A percentile compares a stretch with the other conserved stretches of the same genome.
These are phyloP conservation scores for Salvia splendens DNA, from an alignment of 257 asterid species.

Conservation along the genomic window DNA sequence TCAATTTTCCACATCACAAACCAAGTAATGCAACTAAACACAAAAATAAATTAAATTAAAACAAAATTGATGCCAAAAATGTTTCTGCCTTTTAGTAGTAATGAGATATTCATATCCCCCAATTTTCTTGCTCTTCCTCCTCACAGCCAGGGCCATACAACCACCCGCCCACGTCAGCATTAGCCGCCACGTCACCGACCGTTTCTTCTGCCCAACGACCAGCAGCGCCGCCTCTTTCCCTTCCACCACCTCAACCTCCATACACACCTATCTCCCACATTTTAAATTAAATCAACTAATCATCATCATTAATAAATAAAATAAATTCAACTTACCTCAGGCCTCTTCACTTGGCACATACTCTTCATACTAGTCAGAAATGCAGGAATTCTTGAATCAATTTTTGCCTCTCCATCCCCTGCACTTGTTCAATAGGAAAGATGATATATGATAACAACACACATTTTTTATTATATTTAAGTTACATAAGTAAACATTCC, in stretches of 20 bases:
- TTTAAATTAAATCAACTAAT: no score
- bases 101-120: conserved; percentile 92
- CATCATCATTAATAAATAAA: no score
- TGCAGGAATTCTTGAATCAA: conserved; percentile 50
- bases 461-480: no score
- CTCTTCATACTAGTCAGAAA: conserved; percentile 59
- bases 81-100: conserved; percentile 74
- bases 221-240: conserved; percentile 64
- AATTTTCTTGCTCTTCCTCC: conserved; percentile 74
- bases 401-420: conserved; percentile 42
- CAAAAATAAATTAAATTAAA: neutral
- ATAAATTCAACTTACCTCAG: conserved; percentile 52
- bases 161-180: conserved; percentile 71
- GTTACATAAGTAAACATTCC: neutral
- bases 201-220: conserved; percentile 76
- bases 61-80: conserved; percentile 61
- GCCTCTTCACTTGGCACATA: conserved; percentile 64
- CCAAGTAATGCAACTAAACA: neutral
- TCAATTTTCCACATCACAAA: neutral
- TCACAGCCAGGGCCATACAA: conserved; percentile 87
- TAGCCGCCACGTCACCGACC: conserved; percentile 67
- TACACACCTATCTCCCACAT: conserved; percentile 41
- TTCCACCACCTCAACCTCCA: conserved; percentile 59
- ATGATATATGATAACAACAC: no score
- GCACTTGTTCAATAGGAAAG: neutral